phyloP scores from a whole-genome alignment of 805 yeast genomes.

The Zygotorulaspora florentina region DNA sequence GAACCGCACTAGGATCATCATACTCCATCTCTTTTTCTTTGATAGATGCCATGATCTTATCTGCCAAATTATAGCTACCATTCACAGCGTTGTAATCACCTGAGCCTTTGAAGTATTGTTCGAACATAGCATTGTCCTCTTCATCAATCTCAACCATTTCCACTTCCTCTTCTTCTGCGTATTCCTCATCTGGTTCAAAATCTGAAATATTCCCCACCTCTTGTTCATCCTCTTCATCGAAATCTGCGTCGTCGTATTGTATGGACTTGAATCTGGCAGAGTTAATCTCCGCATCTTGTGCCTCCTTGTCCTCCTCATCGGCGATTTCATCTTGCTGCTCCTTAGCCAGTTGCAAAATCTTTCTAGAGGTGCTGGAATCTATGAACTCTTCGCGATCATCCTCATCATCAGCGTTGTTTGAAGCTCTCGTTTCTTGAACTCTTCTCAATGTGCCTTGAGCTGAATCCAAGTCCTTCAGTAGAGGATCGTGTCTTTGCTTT shows the following conservation, averaged over 20 bases:
- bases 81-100: constrained; percentile 36
- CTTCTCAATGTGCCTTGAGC: constrained; percentile 67
- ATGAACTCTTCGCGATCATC: constrained; percentile 58
- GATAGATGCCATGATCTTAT: constrained; percentile 86
- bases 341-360: constrained; percentile 81
- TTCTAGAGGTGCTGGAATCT: constrained; percentile 79
- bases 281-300: constrained; percentile 29
- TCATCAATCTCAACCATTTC: constrained; percentile 66
- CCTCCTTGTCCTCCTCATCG: constrained; percentile 50
- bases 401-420: constrained; percentile 37
- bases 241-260: constrained; percentile 48
- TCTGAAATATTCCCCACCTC: constrained; percentile 45
- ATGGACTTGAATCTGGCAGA: constrained; percentile 33
- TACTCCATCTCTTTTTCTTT: constrained; percentile 58
- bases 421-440: constrained; percentile 30
- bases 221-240: constrained; percentile 41
- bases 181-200: constrained; percentile 47
- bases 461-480: constrained; percentile 71
- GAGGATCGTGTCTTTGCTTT: constrained; percentile 71
- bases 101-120: constrained; percentile 57
- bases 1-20: constrained; percentile 16
- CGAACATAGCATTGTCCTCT: constrained; percentile 80
- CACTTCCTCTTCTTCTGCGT: constrained; percentile 50
- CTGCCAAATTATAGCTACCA: constrained; percentile 72
- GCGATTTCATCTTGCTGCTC: constrained; percentile 91